Base-by-base conservation (phyloP, 2,329 filamentous ascomycete species). In the Botryotinia narcissicola region DNA sequence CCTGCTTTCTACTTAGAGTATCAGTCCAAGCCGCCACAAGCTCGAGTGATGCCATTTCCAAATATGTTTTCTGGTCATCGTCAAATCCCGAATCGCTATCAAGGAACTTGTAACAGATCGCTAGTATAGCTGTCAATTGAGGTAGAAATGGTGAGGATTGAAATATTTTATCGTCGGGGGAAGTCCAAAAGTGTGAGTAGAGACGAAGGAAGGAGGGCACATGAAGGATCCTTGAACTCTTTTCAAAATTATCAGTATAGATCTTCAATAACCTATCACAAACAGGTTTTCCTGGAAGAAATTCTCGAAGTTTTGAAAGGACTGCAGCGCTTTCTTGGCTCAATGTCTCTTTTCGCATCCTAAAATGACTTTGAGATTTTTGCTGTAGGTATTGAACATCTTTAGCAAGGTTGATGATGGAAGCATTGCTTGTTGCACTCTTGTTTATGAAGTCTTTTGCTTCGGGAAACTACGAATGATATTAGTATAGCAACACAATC, bases 221-320 rank as follows among this genome's bases (percentile, higher is more conserved):
- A 74, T 86, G 84, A 6, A 86, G 73, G 57, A 86, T 81, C 32
- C 83, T 81, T 72, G 85, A 85, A 3, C 82, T 80, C 16, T 77
- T 81, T 51, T 84, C 84, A 75, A 83, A 84, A 1, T 79, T 81
- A 14, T 82, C 80, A 57, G 85, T 81, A 76, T 86, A 86, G 1
- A 82, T 72, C 2, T 79, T 75, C 12, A 83, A 78, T 14, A 66
- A 37, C 29, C 48, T 63, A 67, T 75, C 67, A 68, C 75, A 76
- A 64, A 71, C 32, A 40, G 37, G 35, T 35, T 70, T 67, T 46
- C 59, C 69, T 0, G 73, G 75, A 32, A 76, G 57, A 48, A 74
- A 54, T 25, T 75, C 66, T 40, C 71, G 46, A 46, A 76, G 62
- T 29, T 70, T 42, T 7, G 54, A 61, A 42, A 74, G 40, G 25